Evolutionary conservation across 305 asterid species (phyloP), one percentile per base, ranked within the genome.

Genomic region (Fraxinus sp.): DNA sequence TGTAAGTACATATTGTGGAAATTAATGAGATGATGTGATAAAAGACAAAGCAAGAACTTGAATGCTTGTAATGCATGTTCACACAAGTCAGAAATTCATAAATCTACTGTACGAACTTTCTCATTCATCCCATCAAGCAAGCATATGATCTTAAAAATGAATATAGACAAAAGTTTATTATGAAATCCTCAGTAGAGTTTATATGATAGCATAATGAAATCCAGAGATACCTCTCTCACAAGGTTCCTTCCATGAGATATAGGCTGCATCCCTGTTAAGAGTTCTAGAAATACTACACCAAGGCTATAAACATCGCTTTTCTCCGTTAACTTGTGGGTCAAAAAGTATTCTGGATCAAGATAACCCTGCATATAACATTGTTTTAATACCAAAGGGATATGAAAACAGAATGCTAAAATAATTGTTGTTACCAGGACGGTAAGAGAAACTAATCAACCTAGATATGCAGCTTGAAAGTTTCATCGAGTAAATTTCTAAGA

Each of bases 261-360:
- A 10, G 98, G 97, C 70, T 91, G 95, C 97, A 89, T 93, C 82
- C 98, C 94, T 3, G 98, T 95, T 80, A 95, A 84, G 80, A 93
- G 91, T 90, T 95, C 97, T 83, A 95, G 84, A 86, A 92, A 91
- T 46, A 95, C 98, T 49, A 95, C 90, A 9, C 98, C 98, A 26
- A 95, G 90, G 89, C 98, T 95, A 79, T 95, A 95, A 66, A 95
- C 97, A 16, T 95, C 98, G 78, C 98, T 95, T 83, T 92, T 95
- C 86, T 91, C 97, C 4, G 98, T 92, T 84, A 95, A 80, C 89
- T 93, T 87, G 84, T 86, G 90, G 8, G 97, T 93, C 90, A 89
- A 84, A 89, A 91, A 89, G 82, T 95, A 95, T 46, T 95, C 98
- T 14, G 98, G 98, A 87, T 95, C 98, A 30, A 95, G 92, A 80